These are phyloP conservation scores for Astrocystis sublimbata DNA, from an alignment of 495 filamentous ascomycete species.

Conservation along the genomic window DNA sequence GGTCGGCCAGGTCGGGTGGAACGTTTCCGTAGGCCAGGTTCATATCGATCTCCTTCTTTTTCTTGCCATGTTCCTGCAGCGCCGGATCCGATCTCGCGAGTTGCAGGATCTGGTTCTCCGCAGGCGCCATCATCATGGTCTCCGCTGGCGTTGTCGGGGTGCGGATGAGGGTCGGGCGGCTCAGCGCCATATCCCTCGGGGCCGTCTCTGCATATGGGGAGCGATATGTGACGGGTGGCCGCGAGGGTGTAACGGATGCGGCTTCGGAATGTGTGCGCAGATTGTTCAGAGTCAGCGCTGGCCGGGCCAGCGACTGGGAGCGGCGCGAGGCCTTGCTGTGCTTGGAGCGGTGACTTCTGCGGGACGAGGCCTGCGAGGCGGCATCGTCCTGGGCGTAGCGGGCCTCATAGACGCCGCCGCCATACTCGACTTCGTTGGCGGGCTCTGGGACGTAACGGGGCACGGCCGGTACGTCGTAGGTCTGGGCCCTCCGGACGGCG, in stretches of 20 bases:
- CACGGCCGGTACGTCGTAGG: conserved; percentile 38
- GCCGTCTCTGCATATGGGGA: conserved; percentile 45
- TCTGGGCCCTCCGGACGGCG: conserved; percentile 42
- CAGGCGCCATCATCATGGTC: conserved; percentile 21
- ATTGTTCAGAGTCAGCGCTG: conserved; percentile 44
- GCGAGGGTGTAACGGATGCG: conserved; percentile 42
- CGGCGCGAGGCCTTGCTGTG: conserved; percentile 25
- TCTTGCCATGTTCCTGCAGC: conserved; percentile 35
- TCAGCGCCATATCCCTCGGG: conserved; percentile 40
- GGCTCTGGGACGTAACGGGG: conserved; percentile 30
- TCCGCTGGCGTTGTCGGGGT: conserved; percentile 30
- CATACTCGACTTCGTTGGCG: conserved; percentile 29
- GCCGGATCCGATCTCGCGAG: conserved; percentile 45
- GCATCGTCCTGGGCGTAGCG: conserved; percentile 39
- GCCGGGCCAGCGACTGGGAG: conserved; percentile 27
- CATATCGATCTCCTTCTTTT: conserved; percentile 75
- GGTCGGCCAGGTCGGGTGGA: conserved; percentile 53
- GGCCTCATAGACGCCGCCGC: conserved; percentile 19
- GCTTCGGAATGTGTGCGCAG: conserved; percentile 48
- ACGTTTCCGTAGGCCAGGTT: conserved; percentile 80
- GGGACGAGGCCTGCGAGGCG: conserved; percentile 40
- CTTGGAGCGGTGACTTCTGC: conserved; percentile 37
- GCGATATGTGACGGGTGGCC: conserved; percentile 39
- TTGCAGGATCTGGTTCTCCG: conserved; percentile 32
- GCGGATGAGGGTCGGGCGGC: conserved; percentile 37